phyloP scores from a whole-genome alignment of 352 stramenopile genomes.

The Phytophthora pisi region DNA sequence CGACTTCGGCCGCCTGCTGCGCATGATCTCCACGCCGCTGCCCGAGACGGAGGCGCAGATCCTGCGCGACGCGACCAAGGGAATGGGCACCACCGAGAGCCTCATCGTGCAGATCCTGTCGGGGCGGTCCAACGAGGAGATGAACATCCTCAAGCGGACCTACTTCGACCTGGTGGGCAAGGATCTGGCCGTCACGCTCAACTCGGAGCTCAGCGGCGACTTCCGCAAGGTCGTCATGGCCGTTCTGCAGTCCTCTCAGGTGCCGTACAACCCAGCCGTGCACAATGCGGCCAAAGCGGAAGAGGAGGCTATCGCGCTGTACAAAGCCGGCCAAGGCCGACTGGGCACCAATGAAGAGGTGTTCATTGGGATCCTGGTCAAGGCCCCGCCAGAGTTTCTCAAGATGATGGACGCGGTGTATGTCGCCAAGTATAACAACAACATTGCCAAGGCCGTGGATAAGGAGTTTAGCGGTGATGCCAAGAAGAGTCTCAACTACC shows the following conservation, averaged over 20 bases:
- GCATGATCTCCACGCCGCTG: conserved; percentile 77
- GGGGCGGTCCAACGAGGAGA: conserved; percentile 79
- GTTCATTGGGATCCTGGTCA: conserved; percentile 70
- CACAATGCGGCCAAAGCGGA: conserved; percentile 74
- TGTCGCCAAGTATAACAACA: conserved; percentile 80
- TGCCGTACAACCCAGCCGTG: conserved; percentile 62
- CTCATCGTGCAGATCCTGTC: conserved; percentile 73
- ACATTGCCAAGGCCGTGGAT: conserved; percentile 76
- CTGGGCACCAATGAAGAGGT: conserved; percentile 77
- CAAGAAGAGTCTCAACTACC: conserved; percentile 70
- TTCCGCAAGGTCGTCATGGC: conserved; percentile 81
- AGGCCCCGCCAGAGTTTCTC: conserved; percentile 62
- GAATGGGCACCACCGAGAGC: conserved; percentile 73
- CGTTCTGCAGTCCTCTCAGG: conserved; percentile 55
- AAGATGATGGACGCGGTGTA: conserved; percentile 77
- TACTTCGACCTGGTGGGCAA: conserved; percentile 76
- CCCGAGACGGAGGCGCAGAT: conserved; percentile 75
- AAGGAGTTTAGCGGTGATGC: conserved; percentile 86
- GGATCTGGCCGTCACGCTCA: conserved; percentile 69
- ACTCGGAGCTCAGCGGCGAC: conserved; percentile 74
- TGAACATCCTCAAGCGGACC: conserved; percentile 80
- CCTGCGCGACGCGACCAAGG: conserved; percentile 71
- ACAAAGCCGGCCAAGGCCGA: conserved; percentile 78
- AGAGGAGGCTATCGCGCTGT: conserved; percentile 64
- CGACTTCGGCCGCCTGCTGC: conserved; percentile 71